Base-by-base conservation (phyloP, 2,329 filamentous ascomycete species). In the Colletotrichum phormii region DNA sequence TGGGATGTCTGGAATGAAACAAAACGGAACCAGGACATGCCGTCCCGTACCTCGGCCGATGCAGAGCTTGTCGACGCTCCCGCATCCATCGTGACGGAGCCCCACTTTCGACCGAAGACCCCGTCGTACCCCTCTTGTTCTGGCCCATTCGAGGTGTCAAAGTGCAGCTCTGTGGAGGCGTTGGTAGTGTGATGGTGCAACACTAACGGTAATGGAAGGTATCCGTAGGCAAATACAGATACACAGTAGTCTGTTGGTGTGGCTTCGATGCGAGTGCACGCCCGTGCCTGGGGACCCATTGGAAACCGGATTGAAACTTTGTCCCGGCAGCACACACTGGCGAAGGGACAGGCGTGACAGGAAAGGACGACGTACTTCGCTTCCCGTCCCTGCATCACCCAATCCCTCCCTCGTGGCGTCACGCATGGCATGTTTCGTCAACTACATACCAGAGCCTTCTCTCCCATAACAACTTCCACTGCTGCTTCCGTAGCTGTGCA, bases 241-340 rank as follows among this genome's bases (percentile, higher is more conserved):
- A 42, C 15, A 15, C 15, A 18, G 37, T 42, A 42, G 37, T 8
- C 37, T n/a, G 58, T 42, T 42, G 58, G 64, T 35, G 35, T 59
- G 49, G 37, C 51, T 37, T 57, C 24, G 53, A 65, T 67, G 63
- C 67, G 53, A 12, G 68, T 71, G 68, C 68, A 42, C 68, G 64
- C 33, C 64, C 57, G 69, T 66, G 69, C 60, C 54, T 49, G 57
- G 62, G 22, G 49, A 5, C 49, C 69, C 49, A 62, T 66, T 71
- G 46, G 67, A 73, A 71, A 71, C 71, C 62, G 58, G 71, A 73
- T 73, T 72, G 71, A 73, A 72, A 73, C 71, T 73, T 67, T 31
- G 55, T 46, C 42, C 67, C 61, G 71, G 49, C 71, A 61, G 58
- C 42, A 54, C 37, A 26, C 37, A 42, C 37, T 42, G 37, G 37